Evolutionary conservation across 257 asterid genomes (phyloP).

Genomic region (Solanum chaucha): DNA sequence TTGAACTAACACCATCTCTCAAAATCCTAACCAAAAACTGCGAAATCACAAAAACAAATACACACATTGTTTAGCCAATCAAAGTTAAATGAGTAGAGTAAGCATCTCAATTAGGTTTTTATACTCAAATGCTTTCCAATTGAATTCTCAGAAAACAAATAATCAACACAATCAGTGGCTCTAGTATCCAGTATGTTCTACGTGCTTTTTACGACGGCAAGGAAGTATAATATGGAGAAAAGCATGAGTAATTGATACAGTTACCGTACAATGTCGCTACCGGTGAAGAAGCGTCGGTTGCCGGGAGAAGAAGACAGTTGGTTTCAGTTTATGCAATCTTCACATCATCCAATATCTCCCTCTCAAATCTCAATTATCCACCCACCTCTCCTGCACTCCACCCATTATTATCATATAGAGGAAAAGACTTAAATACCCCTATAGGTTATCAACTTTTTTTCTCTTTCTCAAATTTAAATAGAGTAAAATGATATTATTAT

Average conservation of each 20-base stretch:
- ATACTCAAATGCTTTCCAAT: not conserved
- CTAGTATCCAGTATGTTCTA: not conserved
- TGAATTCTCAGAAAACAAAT: not conserved
- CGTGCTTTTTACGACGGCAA: not conserved
- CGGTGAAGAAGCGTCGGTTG: not conserved
- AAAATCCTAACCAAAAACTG: not conserved
- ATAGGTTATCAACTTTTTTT: not conserved
- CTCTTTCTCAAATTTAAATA: not conserved
- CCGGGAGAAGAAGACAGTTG: not conserved
- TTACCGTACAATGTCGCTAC: not conserved
- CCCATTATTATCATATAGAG: not conserved
- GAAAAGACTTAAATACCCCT: not conserved
- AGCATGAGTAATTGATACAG: not conserved
- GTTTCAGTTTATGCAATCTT: not conserved
- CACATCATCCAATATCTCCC: not conserved
- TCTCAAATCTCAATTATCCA: not conserved
- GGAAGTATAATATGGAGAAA: not conserved
- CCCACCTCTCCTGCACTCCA: not conserved
- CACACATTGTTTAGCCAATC: not conserved
- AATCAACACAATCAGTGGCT: not conserved
- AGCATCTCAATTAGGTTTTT: not conserved
- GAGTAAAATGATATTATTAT: not conserved
- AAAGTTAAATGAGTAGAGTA: not conserved
- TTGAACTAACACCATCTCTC: constrained; percentile 21
- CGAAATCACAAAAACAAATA: not conserved